Conservation (phyloP, 140 eudicot genomes). For the Cichorium intybus region DNA sequence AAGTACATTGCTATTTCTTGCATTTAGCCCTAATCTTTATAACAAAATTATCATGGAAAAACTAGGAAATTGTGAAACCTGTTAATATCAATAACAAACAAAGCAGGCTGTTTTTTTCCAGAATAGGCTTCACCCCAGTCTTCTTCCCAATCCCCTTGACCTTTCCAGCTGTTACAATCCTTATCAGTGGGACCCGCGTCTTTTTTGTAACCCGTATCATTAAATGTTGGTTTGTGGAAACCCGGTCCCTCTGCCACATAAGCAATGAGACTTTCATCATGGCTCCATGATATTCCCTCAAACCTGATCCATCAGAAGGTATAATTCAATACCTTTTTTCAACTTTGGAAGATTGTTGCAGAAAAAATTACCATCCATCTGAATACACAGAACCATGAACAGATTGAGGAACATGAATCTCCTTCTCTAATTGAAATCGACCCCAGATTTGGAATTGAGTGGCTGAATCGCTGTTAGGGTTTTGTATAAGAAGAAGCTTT, state of each 20-base stretch:
- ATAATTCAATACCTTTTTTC: not conserved
- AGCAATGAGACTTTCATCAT: slow-evolving; percentile 83
- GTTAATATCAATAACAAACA: slow-evolving; percentile 59
- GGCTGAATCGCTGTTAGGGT: slow-evolving; percentile 74
- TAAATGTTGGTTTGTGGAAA: slow-evolving; percentile 66
- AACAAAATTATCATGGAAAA: not conserved
- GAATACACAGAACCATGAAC: slow-evolving; percentile 85
- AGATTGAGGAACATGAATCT: slow-evolving; percentile 69
- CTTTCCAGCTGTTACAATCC: slow-evolving; percentile 87
- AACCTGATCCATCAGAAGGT: slow-evolving; percentile 54
- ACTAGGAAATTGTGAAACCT: slow-evolving; percentile 41
- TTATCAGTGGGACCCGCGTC: slow-evolving; percentile 52
- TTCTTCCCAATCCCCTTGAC: slow-evolving; percentile 93
- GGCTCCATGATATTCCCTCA: slow-evolving; percentile 95
- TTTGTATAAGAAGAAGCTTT: slow-evolving; percentile 79
- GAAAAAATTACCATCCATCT: slow-evolving; percentile 83
- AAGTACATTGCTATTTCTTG: too few relatives aligned
- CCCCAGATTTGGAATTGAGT: slow-evolving; percentile 82
- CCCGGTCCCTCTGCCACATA: slow-evolving; percentile 95
- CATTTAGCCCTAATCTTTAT: too few relatives aligned
- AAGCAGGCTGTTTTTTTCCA: slow-evolving; percentile 82
- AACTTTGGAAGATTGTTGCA: slow-evolving; percentile 1
- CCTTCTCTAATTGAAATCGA: slow-evolving; percentile 65
- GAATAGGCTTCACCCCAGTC: slow-evolving; percentile 97
- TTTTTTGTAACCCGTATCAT: slow-evolving; percentile 58